A percentile compares a stretch with the other conserved stretches of the same genome.
Evolutionary conservation across 148 eudicot genomes (phyloP).

Genomic region (Vaccinium darrowii): DNA sequence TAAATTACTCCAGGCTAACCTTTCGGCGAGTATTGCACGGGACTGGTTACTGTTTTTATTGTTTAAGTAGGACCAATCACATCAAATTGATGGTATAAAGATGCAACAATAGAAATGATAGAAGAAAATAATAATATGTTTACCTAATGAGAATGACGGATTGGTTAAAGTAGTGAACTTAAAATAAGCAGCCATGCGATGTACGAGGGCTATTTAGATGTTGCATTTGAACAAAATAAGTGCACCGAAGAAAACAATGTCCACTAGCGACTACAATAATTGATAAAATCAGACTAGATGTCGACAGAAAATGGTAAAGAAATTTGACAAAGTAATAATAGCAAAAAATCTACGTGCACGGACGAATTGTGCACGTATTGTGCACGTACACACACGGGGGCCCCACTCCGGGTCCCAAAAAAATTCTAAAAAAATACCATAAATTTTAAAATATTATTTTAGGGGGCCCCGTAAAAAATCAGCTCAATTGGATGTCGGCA

Average conservation of each 20-base stretch:
- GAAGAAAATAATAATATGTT: neutral
- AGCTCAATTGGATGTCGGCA: no score
- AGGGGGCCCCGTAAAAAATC: no score
- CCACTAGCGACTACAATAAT: neutral
- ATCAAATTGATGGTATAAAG: neutral
- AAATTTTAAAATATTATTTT: no score
- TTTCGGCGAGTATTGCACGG: no score
- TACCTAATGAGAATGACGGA: neutral
- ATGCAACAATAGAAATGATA: neutral
- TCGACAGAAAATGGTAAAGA: neutral
- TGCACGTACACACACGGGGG: no score
- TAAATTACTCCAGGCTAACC: no score
- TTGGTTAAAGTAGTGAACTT: neutral
- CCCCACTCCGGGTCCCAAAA: no score
- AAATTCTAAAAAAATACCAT: no score
- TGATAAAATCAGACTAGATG: neutral
- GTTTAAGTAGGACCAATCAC: neutral
- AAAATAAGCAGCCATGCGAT: neutral
- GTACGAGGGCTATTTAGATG: neutral
- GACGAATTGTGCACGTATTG: no score
- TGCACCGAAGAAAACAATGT: neutral
- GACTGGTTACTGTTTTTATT: neutral
- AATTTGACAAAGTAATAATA: neutral
- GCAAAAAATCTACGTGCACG: no score
- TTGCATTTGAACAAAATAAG: neutral